Percentiles rank a stretch among this genome's conserved stretches.
Conservation (phyloP, 2,329 filamentous ascomycete genomes). For the Cadophora gregata region DNA sequence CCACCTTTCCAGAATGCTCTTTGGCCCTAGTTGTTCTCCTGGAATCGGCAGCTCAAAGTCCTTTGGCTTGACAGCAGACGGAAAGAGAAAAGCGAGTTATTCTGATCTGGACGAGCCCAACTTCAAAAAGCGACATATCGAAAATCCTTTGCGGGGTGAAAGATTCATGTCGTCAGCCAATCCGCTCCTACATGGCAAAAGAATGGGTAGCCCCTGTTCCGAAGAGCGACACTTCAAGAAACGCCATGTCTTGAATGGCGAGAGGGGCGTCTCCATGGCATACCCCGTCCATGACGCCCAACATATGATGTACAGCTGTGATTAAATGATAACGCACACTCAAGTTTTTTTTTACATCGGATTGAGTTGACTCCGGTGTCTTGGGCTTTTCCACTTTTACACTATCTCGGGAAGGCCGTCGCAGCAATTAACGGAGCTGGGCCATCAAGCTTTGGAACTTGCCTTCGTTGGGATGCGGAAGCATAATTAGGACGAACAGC, state of each 20-base stretch:
- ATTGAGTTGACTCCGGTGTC: too few species aligned
- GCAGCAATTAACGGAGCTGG: not conserved
- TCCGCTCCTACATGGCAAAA: not conserved
- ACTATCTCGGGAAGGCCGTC: too few species aligned
- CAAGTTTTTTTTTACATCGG: not conserved
- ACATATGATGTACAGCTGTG: not conserved
- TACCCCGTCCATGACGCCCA: not conserved
- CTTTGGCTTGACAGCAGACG: not conserved
- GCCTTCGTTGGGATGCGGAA: not conserved
- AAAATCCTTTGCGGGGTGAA: not conserved
- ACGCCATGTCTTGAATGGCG: not conserved
- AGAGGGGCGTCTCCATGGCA: conserved; percentile 5
- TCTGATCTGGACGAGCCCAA: conserved; percentile 1
- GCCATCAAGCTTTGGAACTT: not conserved
- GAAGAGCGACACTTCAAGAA: not conserved
- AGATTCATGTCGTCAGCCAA: not conserved
- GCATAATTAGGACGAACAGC: not conserved
- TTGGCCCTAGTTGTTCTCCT: not conserved
- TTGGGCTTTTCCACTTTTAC: not conserved
- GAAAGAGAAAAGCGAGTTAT: conserved; percentile 9
- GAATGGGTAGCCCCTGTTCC: not conserved
- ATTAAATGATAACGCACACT: not conserved
- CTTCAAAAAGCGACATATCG: conserved; percentile 1
- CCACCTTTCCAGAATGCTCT: not conserved
- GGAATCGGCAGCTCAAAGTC: not conserved